Evolutionary conservation across 352 stramenopile species (phyloP).

Genomic region (Globisporangium abappressorium): DNA sequence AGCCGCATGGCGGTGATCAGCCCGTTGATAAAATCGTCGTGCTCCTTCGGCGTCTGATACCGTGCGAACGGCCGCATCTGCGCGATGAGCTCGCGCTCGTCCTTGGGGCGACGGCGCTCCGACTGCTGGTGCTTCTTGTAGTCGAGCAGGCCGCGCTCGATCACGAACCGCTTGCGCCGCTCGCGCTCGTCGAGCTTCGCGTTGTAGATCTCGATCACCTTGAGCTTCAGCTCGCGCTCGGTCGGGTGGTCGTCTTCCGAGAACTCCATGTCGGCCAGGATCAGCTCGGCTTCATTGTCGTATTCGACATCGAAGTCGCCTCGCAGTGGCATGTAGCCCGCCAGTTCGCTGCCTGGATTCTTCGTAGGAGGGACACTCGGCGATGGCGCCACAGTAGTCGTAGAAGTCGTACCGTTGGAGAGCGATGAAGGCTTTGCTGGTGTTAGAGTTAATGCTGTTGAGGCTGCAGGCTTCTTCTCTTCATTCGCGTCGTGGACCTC

Average conservation of each 20-base stretch:
- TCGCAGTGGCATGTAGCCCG: slow-evolving; percentile 96
- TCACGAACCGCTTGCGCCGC: slow-evolving; percentile 90
- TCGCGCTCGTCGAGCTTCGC: slow-evolving; percentile 93
- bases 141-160: slow-evolving; percentile 89
- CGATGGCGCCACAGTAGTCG: slow-evolving; percentile 12
- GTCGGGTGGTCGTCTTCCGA: slow-evolving; percentile 88
- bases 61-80: slow-evolving; percentile 94
- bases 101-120: slow-evolving; percentile 88
- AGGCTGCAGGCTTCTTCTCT: slow-evolving; percentile 30
- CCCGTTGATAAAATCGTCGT: slow-evolving; percentile 91
- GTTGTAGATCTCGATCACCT: slow-evolving; percentile 97
- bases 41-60: slow-evolving; percentile 92
- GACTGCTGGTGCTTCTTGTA: slow-evolving; percentile 93
- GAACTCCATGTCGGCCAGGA: slow-evolving; percentile 95
- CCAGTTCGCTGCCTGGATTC: slow-evolving; percentile 39
- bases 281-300: slow-evolving; percentile 96
- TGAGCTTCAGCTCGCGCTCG: slow-evolving; percentile 93
- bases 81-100: slow-evolving; percentile 94
- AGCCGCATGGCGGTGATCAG: slow-evolving; percentile 90
- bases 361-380: background rate
- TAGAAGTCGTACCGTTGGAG: slow-evolving; percentile 17
- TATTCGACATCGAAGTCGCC: slow-evolving; percentile 98
- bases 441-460: slow-evolving; percentile 5
- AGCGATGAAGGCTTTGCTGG: slow-evolving; percentile 14
- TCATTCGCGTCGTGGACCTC: slow-evolving; percentile 17